A percentile compares a stretch with the other conserved stretches of the same genome.
Evolutionary conservation across 768 basidiomycete species (phyloP).

Genomic region (Pulveroboletus ravenelii): DNA sequence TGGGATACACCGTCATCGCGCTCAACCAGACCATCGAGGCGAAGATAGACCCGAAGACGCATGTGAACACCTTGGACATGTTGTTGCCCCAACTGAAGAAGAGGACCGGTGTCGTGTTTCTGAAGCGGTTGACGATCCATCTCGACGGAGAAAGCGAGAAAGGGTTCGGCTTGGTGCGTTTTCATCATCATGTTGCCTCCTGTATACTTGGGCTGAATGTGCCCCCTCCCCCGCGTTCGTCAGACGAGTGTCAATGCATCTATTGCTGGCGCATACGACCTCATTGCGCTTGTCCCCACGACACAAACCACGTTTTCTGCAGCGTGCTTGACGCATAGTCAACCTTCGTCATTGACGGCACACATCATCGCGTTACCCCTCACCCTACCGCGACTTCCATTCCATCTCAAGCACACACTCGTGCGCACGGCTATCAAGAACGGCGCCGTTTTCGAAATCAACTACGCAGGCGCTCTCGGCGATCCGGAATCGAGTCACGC

Average conservation of each 20-base stretch:
- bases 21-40: conserved; percentile 70
- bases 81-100: conserved; percentile 58
- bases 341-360: conserved; percentile 70
- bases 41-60: conserved; percentile 66
- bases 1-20: conserved; percentile 82
- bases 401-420: conserved; percentile 78
- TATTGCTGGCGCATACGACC: conserved; percentile 63
- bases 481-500: conserved; percentile 47
- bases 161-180: conserved; percentile 70
- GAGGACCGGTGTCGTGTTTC: conserved; percentile 54
- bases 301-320: conserved; percentile 67
- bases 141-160: conserved; percentile 84
- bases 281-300: conserved; percentile 72
- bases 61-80: conserved; percentile 57
- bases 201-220: not conserved
- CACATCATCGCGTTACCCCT: conserved; percentile 80
- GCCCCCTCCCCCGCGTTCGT: not conserved
- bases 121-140: conserved; percentile 77
- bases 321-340: conserved; percentile 76
- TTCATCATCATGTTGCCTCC: not conserved
- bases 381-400: conserved; percentile 72
- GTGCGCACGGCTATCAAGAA: conserved; percentile 77
- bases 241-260: conserved; percentile 70
- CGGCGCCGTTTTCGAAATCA: conserved; percentile 79
- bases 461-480: conserved; percentile 69